A percentile compares a stretch with the other conserved stretches of the same genome.
Conservation (phyloP, 2,329 filamentous ascomycete genomes). For the Hymenoscyphus occultus region DNA sequence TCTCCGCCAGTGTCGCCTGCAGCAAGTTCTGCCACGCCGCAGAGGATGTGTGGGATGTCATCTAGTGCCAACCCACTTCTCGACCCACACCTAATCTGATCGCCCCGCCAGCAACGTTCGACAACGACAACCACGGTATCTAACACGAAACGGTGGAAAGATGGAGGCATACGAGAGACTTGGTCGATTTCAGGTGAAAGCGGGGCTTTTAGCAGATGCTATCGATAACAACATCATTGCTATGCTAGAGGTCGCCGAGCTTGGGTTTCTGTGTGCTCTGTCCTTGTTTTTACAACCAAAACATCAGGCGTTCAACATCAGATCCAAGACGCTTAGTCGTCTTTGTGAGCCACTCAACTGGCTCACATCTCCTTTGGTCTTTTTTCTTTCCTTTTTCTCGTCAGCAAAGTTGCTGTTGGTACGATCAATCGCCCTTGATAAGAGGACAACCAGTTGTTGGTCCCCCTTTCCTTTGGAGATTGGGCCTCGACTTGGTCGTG, state of each 20-base stretch:
- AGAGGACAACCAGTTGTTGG: neutral
- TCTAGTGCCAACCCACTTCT: constrained; percentile 51
- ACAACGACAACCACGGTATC: constrained; percentile 17
- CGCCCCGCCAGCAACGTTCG: constrained; percentile 21
- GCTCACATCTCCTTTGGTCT: constrained; percentile 42
- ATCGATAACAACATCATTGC: constrained; percentile 70
- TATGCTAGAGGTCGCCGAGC: constrained; percentile 47
- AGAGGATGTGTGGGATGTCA: constrained; percentile 92
- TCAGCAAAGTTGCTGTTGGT: constrained; percentile 26
- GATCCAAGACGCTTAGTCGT: constrained; percentile 64
- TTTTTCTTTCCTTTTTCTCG: constrained; percentile 32
- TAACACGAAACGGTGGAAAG: constrained; percentile 7
- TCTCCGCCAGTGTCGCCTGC: constrained; percentile 96
- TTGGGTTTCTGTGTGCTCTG: constrained; percentile 67
- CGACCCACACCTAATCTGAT: constrained; percentile 16
- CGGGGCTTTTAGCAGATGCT: constrained; percentile 42
- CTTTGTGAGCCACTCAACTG: constrained; percentile 65
- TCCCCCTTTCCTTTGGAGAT: neutral
- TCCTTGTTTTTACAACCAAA: constrained; percentile 86
- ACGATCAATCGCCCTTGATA: constrained; percentile 12
- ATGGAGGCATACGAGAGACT: constrained; percentile 22
- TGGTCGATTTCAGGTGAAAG: constrained; percentile 39
- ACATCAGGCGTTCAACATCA: constrained; percentile 73
- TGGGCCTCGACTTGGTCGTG: constrained; percentile 5
- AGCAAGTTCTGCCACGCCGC: constrained; percentile 99